phyloP scores from a whole-genome alignment of 2,329 filamentous ascomycete genomes.

The Arthrobotrys megalospora region DNA sequence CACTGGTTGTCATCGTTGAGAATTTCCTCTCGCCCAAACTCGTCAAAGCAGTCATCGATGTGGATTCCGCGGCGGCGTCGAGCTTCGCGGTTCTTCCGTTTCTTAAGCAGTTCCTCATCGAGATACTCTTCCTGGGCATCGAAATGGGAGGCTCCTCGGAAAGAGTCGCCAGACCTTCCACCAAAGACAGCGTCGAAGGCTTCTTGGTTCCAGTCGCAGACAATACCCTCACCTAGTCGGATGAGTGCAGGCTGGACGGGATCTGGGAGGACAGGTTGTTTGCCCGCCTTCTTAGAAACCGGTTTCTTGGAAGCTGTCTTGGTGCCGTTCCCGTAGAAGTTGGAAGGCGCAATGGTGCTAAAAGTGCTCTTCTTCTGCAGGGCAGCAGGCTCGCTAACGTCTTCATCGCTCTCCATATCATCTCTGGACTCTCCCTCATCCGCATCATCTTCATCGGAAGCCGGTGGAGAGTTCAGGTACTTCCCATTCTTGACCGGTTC shows the following conservation, averaged over 20 bases:
- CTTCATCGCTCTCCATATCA: slow-evolving; percentile 68
- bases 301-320: slow-evolving; percentile 44
- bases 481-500: slow-evolving; percentile 59
- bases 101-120: slow-evolving; percentile 77
- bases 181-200: slow-evolving; percentile 80
- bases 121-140: slow-evolving; percentile 68
- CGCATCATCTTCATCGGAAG: slow-evolving; percentile 62
- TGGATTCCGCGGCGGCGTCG: slow-evolving; percentile 83
- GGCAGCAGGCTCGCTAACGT: slow-evolving; percentile 59
- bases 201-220: slow-evolving; percentile 86
- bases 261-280: slow-evolving; percentile 21
- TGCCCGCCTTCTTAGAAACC: slow-evolving; percentile 35
- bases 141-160: slow-evolving; percentile 61
- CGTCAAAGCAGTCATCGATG: slow-evolving; percentile 90
- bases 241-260: slow-evolving; percentile 74
- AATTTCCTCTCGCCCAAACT: slow-evolving; percentile 94
- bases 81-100: slow-evolving; percentile 75
- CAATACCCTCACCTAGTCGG: slow-evolving; percentile 84
- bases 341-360: slow-evolving; percentile 29
- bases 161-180: slow-evolving; percentile 66
- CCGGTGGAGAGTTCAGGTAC: slow-evolving; percentile 59
- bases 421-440: slow-evolving; percentile 70
- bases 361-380: slow-evolving; percentile 30
- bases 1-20: slow-evolving; percentile 96
- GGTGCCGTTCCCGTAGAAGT: slow-evolving; percentile 51